Percentiles rank a stretch among this genome's conserved stretches.
Evolutionary conservation across 768 basidiomycete species (phyloP).

Genomic region (Tricholoma furcatifolium): DNA sequence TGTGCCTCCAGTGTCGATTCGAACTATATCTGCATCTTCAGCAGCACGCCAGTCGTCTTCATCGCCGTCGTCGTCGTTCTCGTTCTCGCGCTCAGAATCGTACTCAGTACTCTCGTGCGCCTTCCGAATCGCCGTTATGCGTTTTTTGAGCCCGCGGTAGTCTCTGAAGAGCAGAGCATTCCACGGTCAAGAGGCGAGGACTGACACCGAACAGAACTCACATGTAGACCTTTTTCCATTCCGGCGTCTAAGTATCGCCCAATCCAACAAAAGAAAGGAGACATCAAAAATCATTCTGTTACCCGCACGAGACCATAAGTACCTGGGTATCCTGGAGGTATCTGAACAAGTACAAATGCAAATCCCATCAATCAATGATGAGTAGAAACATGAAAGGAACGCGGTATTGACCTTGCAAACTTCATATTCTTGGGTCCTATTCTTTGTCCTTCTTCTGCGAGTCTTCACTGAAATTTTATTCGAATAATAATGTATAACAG

Average conservation of each 20-base stretch:
- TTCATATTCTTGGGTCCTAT: no score
- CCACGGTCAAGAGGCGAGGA: neutral
- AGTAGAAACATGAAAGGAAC: no score
- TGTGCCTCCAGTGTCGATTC: no score
- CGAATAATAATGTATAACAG: no score
- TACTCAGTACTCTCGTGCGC: slow-evolving; percentile 26
- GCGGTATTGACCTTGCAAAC: no score
- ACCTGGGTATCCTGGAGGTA: slow-evolving; percentile 9
- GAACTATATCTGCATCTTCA: no score
- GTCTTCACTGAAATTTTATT: no score
- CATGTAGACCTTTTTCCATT: slow-evolving; percentile 77
- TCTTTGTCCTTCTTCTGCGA: no score
- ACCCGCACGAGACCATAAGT: neutral
- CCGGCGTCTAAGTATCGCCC: slow-evolving; percentile 50
- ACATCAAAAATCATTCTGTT: neutral
- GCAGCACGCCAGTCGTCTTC: no score
- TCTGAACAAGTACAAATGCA: neutral
- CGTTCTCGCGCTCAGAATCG: slow-evolving; percentile 18
- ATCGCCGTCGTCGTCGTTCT: slow-evolving; percentile 8
- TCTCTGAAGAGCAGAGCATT: slow-evolving; percentile 41
- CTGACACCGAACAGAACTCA: slow-evolving; percentile 23
- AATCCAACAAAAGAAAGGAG: neutral
- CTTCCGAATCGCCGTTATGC: slow-evolving; percentile 54
- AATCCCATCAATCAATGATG: no score
- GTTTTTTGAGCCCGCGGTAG: slow-evolving; percentile 70